Conservation (phyloP, 495 filamentous ascomycete species). For the Hypomontagnella submonticulosa region DNA sequence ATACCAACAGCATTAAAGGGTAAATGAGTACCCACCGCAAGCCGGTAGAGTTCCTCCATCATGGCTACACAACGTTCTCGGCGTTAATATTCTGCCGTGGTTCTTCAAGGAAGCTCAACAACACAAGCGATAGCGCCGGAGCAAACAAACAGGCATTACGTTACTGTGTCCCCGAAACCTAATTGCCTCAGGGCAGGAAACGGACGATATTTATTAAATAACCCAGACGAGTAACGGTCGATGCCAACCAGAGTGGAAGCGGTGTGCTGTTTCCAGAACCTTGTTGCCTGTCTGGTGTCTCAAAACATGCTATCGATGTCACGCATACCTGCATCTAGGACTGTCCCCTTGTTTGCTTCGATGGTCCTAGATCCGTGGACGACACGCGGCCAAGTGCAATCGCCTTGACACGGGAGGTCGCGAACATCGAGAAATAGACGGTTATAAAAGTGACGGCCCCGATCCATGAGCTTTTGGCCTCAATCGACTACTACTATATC, state of each 20-base stretch:
- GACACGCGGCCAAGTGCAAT: no score
- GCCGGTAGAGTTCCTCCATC: conserved; percentile 12
- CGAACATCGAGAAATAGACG: no score
- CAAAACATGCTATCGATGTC: conserved; percentile 1
- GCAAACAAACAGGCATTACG: conserved; percentile 12
- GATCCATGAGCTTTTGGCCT: no score
- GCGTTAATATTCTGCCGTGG: not conserved
- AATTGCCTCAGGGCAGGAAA: not conserved
- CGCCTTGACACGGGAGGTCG: no score
- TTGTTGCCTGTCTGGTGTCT: conserved; percentile 17
- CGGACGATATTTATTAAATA: not conserved
- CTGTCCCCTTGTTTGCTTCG: conserved; percentile 21
- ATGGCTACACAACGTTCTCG: conserved; percentile 3
- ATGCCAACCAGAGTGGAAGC: not conserved
- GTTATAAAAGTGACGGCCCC: no score
- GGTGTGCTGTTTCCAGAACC: conserved; percentile 6
- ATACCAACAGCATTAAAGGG: no score
- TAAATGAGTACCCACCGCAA: conserved; percentile 10
- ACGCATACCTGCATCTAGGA: conserved; percentile 23
- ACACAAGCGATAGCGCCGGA: conserved; percentile 1
- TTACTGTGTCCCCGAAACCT: not conserved
- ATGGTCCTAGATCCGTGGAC: not conserved
- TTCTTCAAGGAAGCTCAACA: conserved; percentile 2
- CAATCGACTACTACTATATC: no score
- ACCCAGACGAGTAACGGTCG: not conserved